A percentile compares a stretch with the other conserved stretches of the same genome.
These are phyloP conservation scores for Sporothrix curviconia DNA, from an alignment of 2,329 filamentous ascomycete species.

Conservation along the genomic window DNA sequence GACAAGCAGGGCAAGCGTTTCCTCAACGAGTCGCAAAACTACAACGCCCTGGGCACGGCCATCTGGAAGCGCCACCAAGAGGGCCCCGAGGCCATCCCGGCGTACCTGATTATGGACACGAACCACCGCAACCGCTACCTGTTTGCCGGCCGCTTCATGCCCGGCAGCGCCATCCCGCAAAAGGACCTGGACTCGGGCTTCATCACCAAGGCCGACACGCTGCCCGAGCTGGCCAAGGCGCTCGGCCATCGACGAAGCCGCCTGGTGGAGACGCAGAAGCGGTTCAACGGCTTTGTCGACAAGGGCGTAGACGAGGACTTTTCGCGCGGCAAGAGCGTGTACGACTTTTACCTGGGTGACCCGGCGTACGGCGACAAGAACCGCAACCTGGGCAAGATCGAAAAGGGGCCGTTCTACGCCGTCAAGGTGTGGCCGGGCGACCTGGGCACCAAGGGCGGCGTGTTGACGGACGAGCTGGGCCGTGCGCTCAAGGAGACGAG, in stretches of 20 bases:
- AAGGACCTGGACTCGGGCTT: constrained; percentile 21
- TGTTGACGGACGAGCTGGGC: constrained; percentile 29
- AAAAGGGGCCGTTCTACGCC: constrained; percentile 28
- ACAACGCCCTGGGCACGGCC: constrained; percentile 24
- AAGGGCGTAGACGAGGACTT: constrained; percentile 34
- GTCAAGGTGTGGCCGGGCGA: constrained; percentile 31
- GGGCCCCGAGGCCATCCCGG: constrained; percentile 6
- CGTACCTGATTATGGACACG: constrained; percentile 29
- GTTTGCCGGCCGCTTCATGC: constrained; percentile 17
- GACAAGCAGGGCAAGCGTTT: constrained; percentile 29
- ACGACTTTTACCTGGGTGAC: constrained; percentile 79
- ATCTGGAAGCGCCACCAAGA: constrained; percentile 19
- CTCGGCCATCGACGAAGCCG: constrained; percentile 18
- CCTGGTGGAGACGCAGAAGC: neutral
- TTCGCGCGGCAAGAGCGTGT: constrained; percentile 40
- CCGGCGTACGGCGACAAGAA: constrained; percentile 40
- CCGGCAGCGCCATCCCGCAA: constrained; percentile 17
- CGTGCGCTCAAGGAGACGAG: constrained; percentile 21
- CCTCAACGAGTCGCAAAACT: constrained; percentile 29
- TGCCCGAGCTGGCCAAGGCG: constrained; percentile 18
- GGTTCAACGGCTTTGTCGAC: constrained; percentile 9
- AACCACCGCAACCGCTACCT: constrained; percentile 28
- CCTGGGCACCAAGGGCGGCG: constrained; percentile 32
- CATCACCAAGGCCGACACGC: constrained; percentile 42
- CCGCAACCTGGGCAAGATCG: constrained; percentile 27